Base-by-base conservation (phyloP, 2,329 filamentous ascomycete genomes). In the Hypoxylon sp. region DNA sequence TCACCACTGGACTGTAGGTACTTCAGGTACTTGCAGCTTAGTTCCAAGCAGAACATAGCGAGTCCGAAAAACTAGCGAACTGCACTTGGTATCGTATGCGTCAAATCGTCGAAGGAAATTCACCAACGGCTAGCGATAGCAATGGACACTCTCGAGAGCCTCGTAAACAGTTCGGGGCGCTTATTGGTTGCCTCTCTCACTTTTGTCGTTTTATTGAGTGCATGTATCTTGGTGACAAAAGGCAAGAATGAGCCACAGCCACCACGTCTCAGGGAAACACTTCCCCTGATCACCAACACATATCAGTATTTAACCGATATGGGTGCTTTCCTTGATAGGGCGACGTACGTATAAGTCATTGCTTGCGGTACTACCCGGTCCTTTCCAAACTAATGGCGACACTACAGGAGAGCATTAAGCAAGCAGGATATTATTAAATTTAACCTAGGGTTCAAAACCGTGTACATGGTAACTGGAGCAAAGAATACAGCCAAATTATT, bases 241-340 rank as follows among this genome's bases (percentile, higher is more conserved):
- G 3, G n/a, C 39, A 42, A 42, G 8, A 42, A 42, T 42, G 39
- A 42, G 39, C 39, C n/a, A 17, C 46, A 35, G 6, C 57, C 57
- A 4, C 35, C 48, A 6, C 48, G 8, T 1, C 60, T 62, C 46
- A 24, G 17, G 11, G 60, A 62, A 11, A 48, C 60, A 3, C 56
- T 62, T 24, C 60, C 60, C 0, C 56, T 51, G 4, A 32, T 62
- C 15, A 55, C 46, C 6, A 62, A 62, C 13, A 37, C 44, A 11
- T 62, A 35, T 29, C 51, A 56, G 7, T 56, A 56, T 17, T 31
- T 56, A 13, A 62, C 60, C 6, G 50, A 56, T 11, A 62, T 50
- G 48, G 27, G 32, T 2, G 17, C 15, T 15, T 62, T 62, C 13
- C 24, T 62, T 29, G 52, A 48, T 2, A 27, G 52, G 17, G 32